A percentile compares a stretch with the other conserved stretches of the same genome.
phyloP scores from a whole-genome alignment of 345 rosid genomes.

The Diplotaxis tenuifolia region DNA sequence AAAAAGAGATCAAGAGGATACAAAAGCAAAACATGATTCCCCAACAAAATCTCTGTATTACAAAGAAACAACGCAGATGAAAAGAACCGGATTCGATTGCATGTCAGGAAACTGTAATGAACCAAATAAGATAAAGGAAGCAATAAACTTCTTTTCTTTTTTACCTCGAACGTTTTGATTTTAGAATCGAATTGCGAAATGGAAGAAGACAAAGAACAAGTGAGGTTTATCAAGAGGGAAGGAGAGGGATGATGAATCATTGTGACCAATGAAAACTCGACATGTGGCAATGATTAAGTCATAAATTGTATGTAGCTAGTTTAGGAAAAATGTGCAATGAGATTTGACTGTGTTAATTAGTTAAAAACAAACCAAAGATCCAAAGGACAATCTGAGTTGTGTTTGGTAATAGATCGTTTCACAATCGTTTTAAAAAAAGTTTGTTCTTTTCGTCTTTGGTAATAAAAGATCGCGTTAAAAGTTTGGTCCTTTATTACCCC shows the following conservation, averaged over 20 bases:
- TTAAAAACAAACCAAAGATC: neutral
- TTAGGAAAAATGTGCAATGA: slow-evolving; percentile 5
- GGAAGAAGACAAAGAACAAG: slow-evolving; percentile 15
- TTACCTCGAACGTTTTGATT: slow-evolving; percentile 4
- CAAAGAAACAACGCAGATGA: neutral
- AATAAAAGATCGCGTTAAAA: neutral
- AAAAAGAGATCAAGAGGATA: slow-evolving; percentile 7
- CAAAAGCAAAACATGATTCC: neutral
- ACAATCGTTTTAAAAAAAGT: neutral
- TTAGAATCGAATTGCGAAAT: slow-evolving; percentile 8
- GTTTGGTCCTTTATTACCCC: no score
- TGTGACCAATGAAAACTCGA: neutral
- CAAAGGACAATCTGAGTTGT: neutral
- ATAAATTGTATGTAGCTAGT: slow-evolving; percentile 1
- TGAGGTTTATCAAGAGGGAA: slow-evolving; percentile 6
- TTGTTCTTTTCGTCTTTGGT: neutral
- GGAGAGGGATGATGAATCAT: slow-evolving; percentile 17
- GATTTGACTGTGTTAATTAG: slow-evolving; percentile 1
- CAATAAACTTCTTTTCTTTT: no score
- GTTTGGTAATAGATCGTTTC: neutral
- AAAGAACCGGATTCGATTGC: slow-evolving; percentile 1
- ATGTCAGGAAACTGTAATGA: neutral
- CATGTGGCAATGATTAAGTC: neutral
- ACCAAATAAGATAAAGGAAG: neutral
- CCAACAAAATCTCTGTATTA: neutral